These are phyloP conservation scores for Fusarium irregulare DNA, from an alignment of 2,329 filamentous ascomycete genomes.

Conservation along the genomic window DNA sequence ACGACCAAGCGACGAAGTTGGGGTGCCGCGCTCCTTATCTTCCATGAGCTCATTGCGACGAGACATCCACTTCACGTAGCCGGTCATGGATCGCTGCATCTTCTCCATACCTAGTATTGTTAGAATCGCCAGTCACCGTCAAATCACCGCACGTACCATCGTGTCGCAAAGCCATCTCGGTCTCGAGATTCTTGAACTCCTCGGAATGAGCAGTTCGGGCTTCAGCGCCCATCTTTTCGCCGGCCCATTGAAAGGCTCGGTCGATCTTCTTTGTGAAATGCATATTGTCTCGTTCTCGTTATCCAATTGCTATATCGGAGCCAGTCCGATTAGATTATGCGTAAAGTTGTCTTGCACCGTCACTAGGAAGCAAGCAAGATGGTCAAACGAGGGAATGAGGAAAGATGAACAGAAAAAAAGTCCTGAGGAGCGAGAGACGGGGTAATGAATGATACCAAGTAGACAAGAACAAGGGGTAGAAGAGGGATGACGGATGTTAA, in stretches of 20 bases:
- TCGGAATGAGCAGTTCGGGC: conserved; percentile 87
- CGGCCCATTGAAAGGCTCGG: conserved; percentile 97
- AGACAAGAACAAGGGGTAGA: conserved; percentile 38
- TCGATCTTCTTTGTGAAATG: conserved; percentile 85
- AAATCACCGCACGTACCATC: conserved; percentile 71
- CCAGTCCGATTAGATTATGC: conserved; percentile 39
- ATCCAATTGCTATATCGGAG: conserved; percentile 34
- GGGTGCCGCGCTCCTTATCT: conserved; percentile 87
- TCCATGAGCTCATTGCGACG: conserved; percentile 82
- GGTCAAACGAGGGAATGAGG: conserved; percentile 13
- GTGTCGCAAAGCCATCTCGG: conserved; percentile 88
- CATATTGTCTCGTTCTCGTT: conserved; percentile 53
- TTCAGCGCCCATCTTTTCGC: conserved; percentile 94
- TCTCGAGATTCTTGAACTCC: conserved; percentile 89
- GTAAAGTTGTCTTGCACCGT: conserved; percentile 30
- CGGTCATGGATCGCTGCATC: conserved; percentile 85
- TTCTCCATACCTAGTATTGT: conserved; percentile 80
- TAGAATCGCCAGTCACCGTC: conserved; percentile 4
- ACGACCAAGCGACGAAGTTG: conserved; percentile 81
- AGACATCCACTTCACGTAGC: conserved; percentile 88
- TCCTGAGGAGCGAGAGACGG: conserved; percentile 37
- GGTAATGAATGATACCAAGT: conserved; percentile 42
- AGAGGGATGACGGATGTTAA: conserved; percentile 38
- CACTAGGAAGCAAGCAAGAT: conserved; percentile 19
- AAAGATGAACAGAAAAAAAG: conserved; percentile 6